Base-by-base conservation (phyloP, 306 rosid species). In the Quercus bicolor region DNA sequence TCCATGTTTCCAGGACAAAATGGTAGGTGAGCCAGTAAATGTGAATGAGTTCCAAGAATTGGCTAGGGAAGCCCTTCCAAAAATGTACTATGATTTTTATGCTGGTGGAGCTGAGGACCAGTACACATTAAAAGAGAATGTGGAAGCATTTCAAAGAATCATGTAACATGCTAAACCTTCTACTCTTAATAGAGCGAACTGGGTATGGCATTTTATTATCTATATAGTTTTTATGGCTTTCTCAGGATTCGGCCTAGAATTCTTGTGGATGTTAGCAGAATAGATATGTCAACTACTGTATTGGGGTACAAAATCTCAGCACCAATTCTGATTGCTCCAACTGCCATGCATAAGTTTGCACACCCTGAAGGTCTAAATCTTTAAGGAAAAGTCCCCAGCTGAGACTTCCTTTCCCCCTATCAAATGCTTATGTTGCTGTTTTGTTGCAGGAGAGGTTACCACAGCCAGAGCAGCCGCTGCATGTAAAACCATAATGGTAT, bases 381-480 rank as follows among this genome's bases (percentile, higher is more conserved):
- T 40, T 19, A 3, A 6, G 33, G 28, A 60, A 29, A 31, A 59
- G n/a, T n/a, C 43, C 56, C 66, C 53, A 5, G 57, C 19, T 84
- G 43, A 73, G 73, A 73, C 43, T 68, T 77, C 56, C 72, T 56
- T 64, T 28, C 64, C 52, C 29, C n/a, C 59, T 15, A 21, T 52
- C 24, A 43, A 61, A 20, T 11, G 37, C 56, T 70, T 51, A 28
- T 5, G 43, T 68, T 61, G 19, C 19, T 73, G 13, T 64, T 52
- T 82, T 28, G 20, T 66, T 56, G 5, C 83, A 91, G 96, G 96
- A 74, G 96, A 91, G 85, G 81, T 81, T 4, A 91, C 93, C 78
- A 89, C 96, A 19, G 96, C 96, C 54, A 84, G 88, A 86, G 96
- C 93, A 12, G 90, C 96, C 8, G 93, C 91, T 75, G 80, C 90